A percentile compares a stretch with the other conserved stretches of the same genome.
Conservation (phyloP, 2,329 filamentous ascomycete species). For the Fusarium duplospermum region DNA sequence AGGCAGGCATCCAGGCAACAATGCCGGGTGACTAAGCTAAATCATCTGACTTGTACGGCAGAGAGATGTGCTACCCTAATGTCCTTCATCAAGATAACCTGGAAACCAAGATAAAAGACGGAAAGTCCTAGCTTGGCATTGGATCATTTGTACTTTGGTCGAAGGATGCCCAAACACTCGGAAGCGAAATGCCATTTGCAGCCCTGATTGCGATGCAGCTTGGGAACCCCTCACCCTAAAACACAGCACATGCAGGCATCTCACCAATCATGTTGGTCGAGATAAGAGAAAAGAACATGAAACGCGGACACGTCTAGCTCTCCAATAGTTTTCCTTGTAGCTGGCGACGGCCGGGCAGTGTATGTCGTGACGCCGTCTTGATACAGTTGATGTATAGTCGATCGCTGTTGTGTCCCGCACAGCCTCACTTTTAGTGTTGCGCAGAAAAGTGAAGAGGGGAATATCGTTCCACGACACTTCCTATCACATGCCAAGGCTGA, state of each 20-base stretch:
- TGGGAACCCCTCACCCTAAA: background rate
- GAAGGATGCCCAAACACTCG: background rate
- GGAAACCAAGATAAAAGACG: background rate
- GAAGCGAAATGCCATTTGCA: background rate
- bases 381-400: background rate
- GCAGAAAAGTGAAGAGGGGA: background rate
- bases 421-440: background rate
- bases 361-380: background rate
- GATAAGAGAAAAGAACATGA: background rate
- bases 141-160: background rate
- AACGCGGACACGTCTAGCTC: background rate
- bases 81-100: background rate
- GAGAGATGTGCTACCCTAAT: background rate
- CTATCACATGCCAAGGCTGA: background rate
- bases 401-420: background rate
- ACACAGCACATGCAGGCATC: background rate
- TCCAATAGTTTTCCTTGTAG: background rate
- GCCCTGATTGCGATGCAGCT: background rate
- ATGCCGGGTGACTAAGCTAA: background rate
- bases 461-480: background rate
- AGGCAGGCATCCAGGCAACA: background rate
- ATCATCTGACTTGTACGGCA: background rate
- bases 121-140: background rate
- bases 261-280: background rate
- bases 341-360: background rate